phyloP scores from a whole-genome alignment of 306 rosid genomes.

The Begonia loranthoides region DNA sequence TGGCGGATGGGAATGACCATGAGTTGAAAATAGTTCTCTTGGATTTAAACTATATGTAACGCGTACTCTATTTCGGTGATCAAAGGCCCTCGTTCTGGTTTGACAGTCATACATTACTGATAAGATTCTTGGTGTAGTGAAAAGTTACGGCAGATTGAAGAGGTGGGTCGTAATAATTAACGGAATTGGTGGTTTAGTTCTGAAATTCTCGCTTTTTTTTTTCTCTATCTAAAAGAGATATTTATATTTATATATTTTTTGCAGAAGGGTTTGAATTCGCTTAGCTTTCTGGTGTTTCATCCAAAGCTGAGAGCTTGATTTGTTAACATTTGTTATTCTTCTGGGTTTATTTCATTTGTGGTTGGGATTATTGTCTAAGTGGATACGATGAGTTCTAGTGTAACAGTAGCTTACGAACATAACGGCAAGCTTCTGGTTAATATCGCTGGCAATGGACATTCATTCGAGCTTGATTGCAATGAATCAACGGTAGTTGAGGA shows the following conservation, averaged over 20 bases:
- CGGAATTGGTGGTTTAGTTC: neutral
- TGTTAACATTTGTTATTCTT: neutral
- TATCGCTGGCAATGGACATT: constrained; percentile 86
- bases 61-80: no score
- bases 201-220: constrained; percentile 11
- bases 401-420: constrained; percentile 31
- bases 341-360: constrained; percentile 2
- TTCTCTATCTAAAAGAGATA: constrained; percentile 9
- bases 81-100: neutral
- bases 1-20: no score
- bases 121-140: constrained; percentile 5
- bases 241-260: neutral
- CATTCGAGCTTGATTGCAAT: constrained; percentile 55
- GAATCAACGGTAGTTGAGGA: constrained; percentile 58
- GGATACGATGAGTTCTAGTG: constrained; percentile 62
- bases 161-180: no score
- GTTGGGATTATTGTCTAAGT: neutral
- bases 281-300: neutral
- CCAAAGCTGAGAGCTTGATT: constrained; percentile 9
- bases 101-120: neutral
- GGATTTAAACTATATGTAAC: no score
- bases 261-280: constrained; percentile 9
- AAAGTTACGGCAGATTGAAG: constrained; percentile 8
- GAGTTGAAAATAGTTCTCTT: no score
- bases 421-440: constrained; percentile 62